These are phyloP conservation scores for Punctularia strigosozonata DNA, from an alignment of 768 basidiomycete species.

Conservation along the genomic window DNA sequence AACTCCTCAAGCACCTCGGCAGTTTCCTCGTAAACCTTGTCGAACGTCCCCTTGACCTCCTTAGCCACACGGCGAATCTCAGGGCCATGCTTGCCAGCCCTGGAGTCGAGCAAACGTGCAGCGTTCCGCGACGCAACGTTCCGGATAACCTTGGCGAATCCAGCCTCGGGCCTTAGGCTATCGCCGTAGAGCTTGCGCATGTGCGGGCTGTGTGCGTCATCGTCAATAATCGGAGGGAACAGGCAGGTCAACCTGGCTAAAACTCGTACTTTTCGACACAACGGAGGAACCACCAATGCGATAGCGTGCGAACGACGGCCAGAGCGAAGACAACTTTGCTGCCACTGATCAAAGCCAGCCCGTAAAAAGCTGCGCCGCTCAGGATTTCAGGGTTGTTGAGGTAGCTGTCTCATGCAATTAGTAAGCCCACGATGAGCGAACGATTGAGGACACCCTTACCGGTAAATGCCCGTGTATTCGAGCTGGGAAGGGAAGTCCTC, in stretches of 20 bases:
- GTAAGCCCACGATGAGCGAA: neutral
- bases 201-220: constrained; percentile 59
- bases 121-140: constrained; percentile 81
- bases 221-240: neutral
- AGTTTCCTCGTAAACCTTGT: constrained; percentile 92
- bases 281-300: constrained; percentile 94
- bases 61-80: constrained; percentile 75
- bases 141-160: constrained; percentile 97
- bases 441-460: constrained; percentile 50
- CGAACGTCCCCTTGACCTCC: constrained; percentile 90
- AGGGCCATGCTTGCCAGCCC: constrained; percentile 72
- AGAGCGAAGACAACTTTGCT: constrained; percentile 84
- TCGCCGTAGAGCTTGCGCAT: constrained; percentile 96
- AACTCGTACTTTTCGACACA: constrained; percentile 87
- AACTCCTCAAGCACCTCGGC: constrained; percentile 91
- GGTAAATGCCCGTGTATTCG: constrained; percentile 95
- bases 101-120: constrained; percentile 57
- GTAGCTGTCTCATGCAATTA: constrained; percentile 35
- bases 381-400: constrained; percentile 93
- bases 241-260: no score
- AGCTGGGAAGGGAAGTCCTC: constrained; percentile 84
- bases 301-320: constrained; percentile 75
- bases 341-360: constrained; percentile 81
- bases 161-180: constrained; percentile 88
- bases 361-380: constrained; percentile 94